Conservation (phyloP, 306 rosid species). For the Casuarina equisetifolia region DNA sequence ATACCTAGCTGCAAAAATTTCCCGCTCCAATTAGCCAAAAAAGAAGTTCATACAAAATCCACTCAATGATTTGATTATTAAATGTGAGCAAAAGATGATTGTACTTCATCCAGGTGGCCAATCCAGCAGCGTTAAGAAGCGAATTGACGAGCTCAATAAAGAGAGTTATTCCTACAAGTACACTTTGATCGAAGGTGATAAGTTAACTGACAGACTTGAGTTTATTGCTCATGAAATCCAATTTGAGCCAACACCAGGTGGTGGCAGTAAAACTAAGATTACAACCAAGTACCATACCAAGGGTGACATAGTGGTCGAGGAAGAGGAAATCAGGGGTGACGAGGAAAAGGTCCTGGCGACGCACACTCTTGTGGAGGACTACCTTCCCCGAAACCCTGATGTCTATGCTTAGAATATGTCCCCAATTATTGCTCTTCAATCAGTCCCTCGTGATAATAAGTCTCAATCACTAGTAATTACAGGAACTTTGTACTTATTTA, state of each 20-base stretch:
- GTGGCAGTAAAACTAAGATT: constrained; percentile 40
- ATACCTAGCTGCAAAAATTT: too few species aligned
- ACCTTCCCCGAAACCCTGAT: constrained; percentile 40
- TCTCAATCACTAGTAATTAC: constrained; percentile 2
- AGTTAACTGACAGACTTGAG: constrained; percentile 37
- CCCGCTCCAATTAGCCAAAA: too few species aligned
- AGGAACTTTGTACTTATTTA: neutral
- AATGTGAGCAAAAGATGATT: neutral
- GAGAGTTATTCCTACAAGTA: constrained; percentile 22
- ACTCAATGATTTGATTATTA: too few species aligned
- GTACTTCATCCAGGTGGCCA: constrained; percentile 5
- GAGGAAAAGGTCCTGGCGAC: constrained; percentile 36
- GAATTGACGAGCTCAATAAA: constrained; percentile 31
- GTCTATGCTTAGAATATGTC: constrained; percentile 26
- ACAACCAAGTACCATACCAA: constrained; percentile 37
- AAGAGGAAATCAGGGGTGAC: constrained; percentile 43
- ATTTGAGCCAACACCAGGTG: constrained; percentile 39
- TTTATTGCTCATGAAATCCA: constrained; percentile 33
- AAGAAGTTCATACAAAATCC: too few species aligned
- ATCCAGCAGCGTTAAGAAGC: constrained; percentile 13
- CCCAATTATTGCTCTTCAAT: neutral
- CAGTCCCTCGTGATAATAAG: neutral
- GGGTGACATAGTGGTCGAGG: constrained; percentile 36
- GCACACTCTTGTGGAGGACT: constrained; percentile 39
- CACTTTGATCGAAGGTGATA: constrained; percentile 30